phyloP scores from a whole-genome alignment of 1,284 basidiomycete genomes.

The Heterobasidion parviporum region DNA sequence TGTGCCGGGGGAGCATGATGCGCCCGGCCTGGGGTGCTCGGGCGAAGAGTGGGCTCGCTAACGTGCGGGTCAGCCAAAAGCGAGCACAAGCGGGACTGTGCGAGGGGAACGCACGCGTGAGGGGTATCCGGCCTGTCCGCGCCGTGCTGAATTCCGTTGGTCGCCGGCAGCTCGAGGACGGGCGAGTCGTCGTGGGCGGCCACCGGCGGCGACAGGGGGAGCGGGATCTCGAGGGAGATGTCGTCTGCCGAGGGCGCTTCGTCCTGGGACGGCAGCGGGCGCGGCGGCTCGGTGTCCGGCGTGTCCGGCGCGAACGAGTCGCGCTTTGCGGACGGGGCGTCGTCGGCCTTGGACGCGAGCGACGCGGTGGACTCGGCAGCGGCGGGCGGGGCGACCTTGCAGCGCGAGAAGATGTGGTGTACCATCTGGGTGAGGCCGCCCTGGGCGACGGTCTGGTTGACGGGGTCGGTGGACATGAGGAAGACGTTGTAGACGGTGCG shows the following conservation, averaged over 20 bases:
- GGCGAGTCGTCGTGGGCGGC: background rate
- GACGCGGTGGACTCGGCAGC: conserved; percentile 13
- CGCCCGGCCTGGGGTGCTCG: conserved; percentile 13
- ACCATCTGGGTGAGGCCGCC: conserved; percentile 97
- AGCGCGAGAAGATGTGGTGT: conserved; percentile 86
- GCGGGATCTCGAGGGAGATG: background rate
- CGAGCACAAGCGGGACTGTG: background rate
- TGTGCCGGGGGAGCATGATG: background rate
- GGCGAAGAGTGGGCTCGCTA: conserved; percentile 13
- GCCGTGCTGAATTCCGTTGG: background rate
- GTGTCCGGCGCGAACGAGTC: conserved; percentile 19
- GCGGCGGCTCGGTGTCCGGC: conserved; percentile 17
- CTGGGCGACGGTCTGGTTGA: conserved; percentile 95
- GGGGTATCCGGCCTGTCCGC: background rate
- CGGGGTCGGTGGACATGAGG: conserved; percentile 78
- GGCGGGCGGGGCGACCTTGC: conserved; percentile 25
- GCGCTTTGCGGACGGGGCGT: conserved; percentile 11
- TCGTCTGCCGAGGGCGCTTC: background rate
- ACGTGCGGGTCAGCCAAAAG: conserved; percentile 1
- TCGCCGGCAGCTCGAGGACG: background rate
- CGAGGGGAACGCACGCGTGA: background rate
- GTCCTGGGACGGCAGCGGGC: conserved; percentile 11
- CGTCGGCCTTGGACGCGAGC: conserved; percentile 4
- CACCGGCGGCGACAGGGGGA: background rate
- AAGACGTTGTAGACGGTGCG: conserved; percentile 97